These are phyloP conservation scores for Aspergillus sp. DNA, from an alignment of 2,329 filamentous ascomycete species.

Conservation along the genomic window DNA sequence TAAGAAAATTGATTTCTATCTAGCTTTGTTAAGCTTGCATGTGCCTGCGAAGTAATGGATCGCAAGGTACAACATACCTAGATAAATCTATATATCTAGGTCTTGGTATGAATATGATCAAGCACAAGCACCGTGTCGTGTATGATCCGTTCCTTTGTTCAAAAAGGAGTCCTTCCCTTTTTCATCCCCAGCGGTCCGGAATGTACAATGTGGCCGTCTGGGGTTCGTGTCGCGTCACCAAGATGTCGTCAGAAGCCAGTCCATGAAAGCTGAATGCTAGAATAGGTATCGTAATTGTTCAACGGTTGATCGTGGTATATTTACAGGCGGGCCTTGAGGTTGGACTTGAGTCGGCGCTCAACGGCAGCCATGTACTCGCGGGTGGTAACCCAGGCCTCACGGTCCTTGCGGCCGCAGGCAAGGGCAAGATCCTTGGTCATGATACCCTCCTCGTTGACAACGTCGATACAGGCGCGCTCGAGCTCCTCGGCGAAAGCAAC, in stretches of 20 bases:
- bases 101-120: neutral
- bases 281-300: conserved; percentile 21
- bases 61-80: neutral
- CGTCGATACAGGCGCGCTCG: conserved; percentile 91
- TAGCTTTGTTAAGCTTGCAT: neutral
- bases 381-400: conserved; percentile 88
- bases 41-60: neutral
- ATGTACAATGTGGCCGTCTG: conserved; percentile 20
- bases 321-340: conserved; percentile 55
- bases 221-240: conserved; percentile 12
- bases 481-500: conserved; percentile 88
- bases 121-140: neutral
- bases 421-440: conserved; percentile 99
- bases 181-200: conserved; percentile 14
- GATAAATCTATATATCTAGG: neutral
- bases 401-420: conserved; percentile 83
- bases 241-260: conserved; percentile 15
- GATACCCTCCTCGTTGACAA: conserved; percentile 89
- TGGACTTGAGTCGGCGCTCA: conserved; percentile 82
- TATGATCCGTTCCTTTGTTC: neutral
- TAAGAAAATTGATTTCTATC: conserved; percentile 9
- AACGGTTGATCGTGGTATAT: conserved; percentile 23
- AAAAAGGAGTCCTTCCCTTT: conserved; percentile 2
- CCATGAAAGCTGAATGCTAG: conserved; percentile 19
- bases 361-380: conserved; percentile 90